These are phyloP conservation scores for Zygoascus ofunaensis DNA, from an alignment of 805 yeast genomes.

Conservation along the genomic window DNA sequence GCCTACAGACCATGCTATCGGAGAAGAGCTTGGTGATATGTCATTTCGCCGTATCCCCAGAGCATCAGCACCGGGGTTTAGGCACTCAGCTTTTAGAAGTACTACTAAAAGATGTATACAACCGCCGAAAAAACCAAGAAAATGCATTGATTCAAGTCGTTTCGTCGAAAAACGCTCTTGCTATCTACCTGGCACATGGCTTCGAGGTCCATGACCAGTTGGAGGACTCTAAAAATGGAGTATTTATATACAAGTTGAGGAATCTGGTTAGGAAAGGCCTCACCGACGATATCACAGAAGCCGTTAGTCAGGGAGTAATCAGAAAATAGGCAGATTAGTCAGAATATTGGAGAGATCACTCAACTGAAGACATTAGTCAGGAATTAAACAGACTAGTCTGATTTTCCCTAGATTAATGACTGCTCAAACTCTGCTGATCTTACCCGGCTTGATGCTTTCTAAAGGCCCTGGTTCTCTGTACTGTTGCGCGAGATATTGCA, in stretches of 20 bases:
- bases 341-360: too few relatives aligned
- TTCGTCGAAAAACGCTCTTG: background rate
- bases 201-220: background rate
- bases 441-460: slow-evolving; percentile 8
- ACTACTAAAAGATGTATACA: background rate
- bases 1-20: background rate
- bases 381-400: too few relatives aligned
- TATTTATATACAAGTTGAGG: background rate
- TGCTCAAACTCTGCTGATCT: too few relatives aligned
- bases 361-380: too few relatives aligned
- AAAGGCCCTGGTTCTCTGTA: slow-evolving; percentile 9
- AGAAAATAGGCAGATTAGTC: too few relatives aligned
- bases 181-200: background rate
- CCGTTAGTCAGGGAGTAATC: too few relatives aligned
- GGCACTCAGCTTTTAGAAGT: slow-evolving; percentile 1
- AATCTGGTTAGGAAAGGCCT: too few relatives aligned
- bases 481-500: slow-evolving; percentile 45
- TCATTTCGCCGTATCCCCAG: slow-evolving; percentile 5
- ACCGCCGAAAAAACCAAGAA: background rate
- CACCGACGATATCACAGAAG: too few relatives aligned
- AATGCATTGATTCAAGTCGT: slow-evolving; percentile 1
- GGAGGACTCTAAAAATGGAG: background rate
- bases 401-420: too few relatives aligned
- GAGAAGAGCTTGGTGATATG: background rate
- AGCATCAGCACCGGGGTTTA: slow-evolving; percentile 1